Evolutionary conservation across 1,139 yeast species (phyloP), one percentile per base, ranked within the genome.

Genomic region (Petasospora rhodanensis): DNA sequence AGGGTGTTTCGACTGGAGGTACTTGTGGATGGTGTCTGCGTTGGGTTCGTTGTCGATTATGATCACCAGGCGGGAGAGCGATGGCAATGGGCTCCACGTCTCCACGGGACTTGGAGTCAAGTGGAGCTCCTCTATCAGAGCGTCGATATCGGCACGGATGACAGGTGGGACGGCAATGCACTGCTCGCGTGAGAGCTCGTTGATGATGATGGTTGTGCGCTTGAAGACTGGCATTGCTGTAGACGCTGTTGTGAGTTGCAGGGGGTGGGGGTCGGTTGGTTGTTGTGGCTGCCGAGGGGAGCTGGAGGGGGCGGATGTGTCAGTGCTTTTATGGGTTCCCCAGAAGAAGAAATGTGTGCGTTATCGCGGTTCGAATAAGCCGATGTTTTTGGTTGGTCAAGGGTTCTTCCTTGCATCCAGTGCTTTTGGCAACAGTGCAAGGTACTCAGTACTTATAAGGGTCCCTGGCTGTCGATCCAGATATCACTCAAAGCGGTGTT

Each of bases 71-170:
- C 76, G 51, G 30, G 54, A 57, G 32, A 70, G 54, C 34, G 65
- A 66, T 9, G 73, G 64, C 23, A 70, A 47, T 31, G 61, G 66
- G 9, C 71, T 61, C 75, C 76, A 70, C 40, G 66, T 59, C 26
- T 58, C 53, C 22, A 70, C 62, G 25, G 59, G 22, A 2, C 34
- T 32, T 1, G 32, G 47, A 4, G 28, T 19, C 3, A 20, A 16
- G 10, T 16, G 6, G 9, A 26, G 18, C 15, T 14, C 23, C 14
- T 28, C 8, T 7, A 22, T 15, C 6, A 30, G 29, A 2, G 23
- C n/a, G 2, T 24, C 29, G 6, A 50, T 31, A 3, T 42, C 43
- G 2, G 27, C 13, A 26, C 47, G 47, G 22, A 47, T 32, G 5
- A 9, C 6, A 6, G 26, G 18, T 10, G 53, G 51, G 7, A 46